phyloP scores from a whole-genome alignment of 441 rosid genomes.

The Hypseocharis bilobata region DNA sequence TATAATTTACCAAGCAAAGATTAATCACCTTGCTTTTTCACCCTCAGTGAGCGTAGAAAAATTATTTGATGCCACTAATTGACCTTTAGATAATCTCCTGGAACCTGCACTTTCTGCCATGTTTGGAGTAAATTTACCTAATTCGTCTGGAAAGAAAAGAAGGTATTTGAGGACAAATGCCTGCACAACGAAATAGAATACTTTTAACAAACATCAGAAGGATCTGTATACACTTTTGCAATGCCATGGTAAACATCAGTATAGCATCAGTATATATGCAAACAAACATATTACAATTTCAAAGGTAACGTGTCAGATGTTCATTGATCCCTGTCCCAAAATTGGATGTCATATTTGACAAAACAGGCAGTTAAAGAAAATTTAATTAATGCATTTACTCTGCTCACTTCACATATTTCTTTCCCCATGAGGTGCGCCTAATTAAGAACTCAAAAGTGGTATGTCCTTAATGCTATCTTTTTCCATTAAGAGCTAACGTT shows the following conservation, averaged over 20 bases:
- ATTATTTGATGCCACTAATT: conserved; percentile 36
- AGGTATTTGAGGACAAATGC: conserved; percentile 90
- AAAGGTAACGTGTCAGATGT: not conserved
- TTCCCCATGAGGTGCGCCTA: not conserved
- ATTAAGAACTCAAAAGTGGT: not conserved
- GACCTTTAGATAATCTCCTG: conserved; percentile 35
- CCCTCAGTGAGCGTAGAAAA: conserved; percentile 52
- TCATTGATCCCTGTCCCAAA: not conserved
- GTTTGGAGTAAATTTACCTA: conserved; percentile 33
- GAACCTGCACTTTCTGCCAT: conserved; percentile 32
- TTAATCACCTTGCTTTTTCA: conserved; percentile 60
- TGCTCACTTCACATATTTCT: not conserved
- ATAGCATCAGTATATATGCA: not conserved
- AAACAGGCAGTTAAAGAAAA: not conserved
- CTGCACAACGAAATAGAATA: conserved; percentile 39
- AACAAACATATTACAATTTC: not conserved
- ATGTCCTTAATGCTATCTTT: not conserved
- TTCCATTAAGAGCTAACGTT: not conserved
- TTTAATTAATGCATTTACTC: not conserved
- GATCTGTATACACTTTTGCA: not conserved
- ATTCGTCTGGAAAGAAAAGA: conserved; percentile 64
- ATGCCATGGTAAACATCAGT: not conserved
- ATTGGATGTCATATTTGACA: not conserved
- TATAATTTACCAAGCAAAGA: conserved; percentile 8
- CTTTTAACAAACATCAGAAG: not conserved